Conservation (phyloP, 352 stramenopile species). For the Elongisporangium anandrum region DNA sequence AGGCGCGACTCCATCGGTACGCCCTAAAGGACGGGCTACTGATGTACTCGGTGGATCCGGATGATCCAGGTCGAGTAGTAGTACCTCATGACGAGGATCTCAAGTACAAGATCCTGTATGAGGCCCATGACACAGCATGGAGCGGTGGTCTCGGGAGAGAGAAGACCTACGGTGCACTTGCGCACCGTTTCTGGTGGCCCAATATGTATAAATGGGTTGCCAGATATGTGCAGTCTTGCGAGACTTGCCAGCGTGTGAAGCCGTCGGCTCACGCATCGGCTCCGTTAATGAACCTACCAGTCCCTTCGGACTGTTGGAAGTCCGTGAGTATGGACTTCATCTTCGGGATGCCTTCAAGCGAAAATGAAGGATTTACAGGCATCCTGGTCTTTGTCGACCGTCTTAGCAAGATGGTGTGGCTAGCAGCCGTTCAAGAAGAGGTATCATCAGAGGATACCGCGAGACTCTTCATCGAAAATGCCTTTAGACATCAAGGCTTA, state of each 20-base stretch:
- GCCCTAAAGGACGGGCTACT: constrained; percentile 3
- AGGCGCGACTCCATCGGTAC: constrained; percentile 4
- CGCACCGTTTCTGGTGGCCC: constrained; percentile 10
- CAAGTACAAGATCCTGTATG: constrained; percentile 14
- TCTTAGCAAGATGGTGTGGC: constrained; percentile 15
- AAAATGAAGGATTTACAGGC: constrained; percentile 4
- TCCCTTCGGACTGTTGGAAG: constrained; percentile 19
- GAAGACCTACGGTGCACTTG: too few species aligned
- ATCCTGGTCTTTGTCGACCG: constrained; percentile 18
- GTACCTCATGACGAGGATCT: constrained; percentile 15
- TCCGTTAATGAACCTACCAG: constrained; percentile 7
- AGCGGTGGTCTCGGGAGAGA: too few species aligned
- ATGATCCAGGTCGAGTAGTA: constrained; percentile 3
- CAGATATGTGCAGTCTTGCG: constrained; percentile 10
- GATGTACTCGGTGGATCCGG: constrained; percentile 3
- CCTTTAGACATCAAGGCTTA: constrained; percentile 10
- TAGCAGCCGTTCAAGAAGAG: constrained; percentile 12
- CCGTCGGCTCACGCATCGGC: constrained; percentile 1
- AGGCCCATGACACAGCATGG: constrained; percentile 4
- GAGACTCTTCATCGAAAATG: constrained; percentile 9
- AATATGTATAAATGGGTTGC: constrained; percentile 19
- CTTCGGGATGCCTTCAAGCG: constrained; percentile 6
- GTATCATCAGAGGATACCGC: constrained; percentile 6
- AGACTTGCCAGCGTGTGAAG: constrained; percentile 13
- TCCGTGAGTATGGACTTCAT: constrained; percentile 23